These are phyloP conservation scores for Candida sp. DNA, from an alignment of 1,139 yeast genomes.

Conservation along the genomic window DNA sequence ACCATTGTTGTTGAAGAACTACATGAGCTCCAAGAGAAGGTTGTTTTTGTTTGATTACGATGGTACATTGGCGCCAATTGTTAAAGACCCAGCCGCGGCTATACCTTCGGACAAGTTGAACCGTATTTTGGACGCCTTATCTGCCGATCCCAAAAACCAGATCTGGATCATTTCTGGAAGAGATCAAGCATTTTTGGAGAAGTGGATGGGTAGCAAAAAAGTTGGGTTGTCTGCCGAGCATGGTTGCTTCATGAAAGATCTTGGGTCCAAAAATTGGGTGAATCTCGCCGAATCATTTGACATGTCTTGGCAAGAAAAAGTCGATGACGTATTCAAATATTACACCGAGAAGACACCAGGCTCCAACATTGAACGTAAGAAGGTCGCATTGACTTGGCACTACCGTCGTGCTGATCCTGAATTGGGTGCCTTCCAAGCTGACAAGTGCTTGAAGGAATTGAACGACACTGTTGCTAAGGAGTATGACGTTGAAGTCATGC, in stretches of 20 bases:
- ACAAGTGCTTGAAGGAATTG: constrained; percentile 69
- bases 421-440: constrained; percentile 86
- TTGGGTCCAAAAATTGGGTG: constrained; percentile 69
- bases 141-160: constrained; percentile 80
- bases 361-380: constrained; percentile 82
- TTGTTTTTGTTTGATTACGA: constrained; percentile 94
- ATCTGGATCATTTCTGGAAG: constrained; percentile 98
- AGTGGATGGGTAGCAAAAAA: constrained; percentile 79
- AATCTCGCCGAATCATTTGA: constrained; percentile 84
- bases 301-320: constrained; percentile 93
- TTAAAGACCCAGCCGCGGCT: constrained; percentile 97
- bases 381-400: constrained; percentile 98
- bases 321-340: constrained; percentile 69
- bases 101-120: constrained; percentile 83
- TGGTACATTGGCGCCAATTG: constrained; percentile 97
- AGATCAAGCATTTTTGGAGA: constrained; percentile 87
- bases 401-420: constrained; percentile 95
- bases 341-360: constrained; percentile 94
- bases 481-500: constrained; percentile 95
- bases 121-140: constrained; percentile 59
- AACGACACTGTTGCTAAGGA: constrained; percentile 61
- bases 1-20: constrained; percentile 64
- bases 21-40: constrained; percentile 65
- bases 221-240: constrained; percentile 96
- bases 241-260: constrained; percentile 90